A percentile compares a stretch with the other conserved stretches of the same genome.
These are phyloP conservation scores for Eimeria sp. DNA, from an alignment of 169 alveolate species.

Conservation along the genomic window DNA sequence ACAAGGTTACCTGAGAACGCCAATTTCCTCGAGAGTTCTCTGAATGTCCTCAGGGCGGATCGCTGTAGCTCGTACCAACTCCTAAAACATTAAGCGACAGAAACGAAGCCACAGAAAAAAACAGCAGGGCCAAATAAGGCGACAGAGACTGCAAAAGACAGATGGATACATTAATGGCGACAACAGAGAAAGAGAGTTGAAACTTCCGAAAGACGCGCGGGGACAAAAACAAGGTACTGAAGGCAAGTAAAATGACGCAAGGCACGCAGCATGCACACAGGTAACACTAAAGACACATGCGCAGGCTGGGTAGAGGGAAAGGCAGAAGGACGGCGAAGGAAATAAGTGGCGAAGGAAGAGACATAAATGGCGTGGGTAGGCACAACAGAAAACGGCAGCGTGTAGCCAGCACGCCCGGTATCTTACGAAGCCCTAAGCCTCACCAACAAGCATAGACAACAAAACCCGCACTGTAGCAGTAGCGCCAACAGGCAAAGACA, in stretches of 20 bases:
- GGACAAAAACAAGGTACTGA: background rate
- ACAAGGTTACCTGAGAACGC: slow-evolving; percentile 74
- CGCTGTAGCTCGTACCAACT: slow-evolving; percentile 77
- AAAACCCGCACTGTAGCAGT: background rate
- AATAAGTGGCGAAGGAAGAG: background rate
- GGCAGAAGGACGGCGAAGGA: background rate
- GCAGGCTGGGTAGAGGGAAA: background rate
- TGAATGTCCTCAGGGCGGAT: slow-evolving; percentile 81
- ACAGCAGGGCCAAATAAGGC: background rate
- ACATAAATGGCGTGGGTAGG: background rate
- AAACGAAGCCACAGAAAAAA: background rate
- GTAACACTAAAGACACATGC: background rate
- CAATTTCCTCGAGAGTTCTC: slow-evolving; percentile 79
- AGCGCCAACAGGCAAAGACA: background rate
- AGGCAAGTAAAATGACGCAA: background rate
- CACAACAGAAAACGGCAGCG: background rate
- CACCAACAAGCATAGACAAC: background rate
- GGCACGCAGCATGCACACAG: background rate
- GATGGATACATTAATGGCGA: background rate
- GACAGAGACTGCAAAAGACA: background rate
- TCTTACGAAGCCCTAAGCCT: background rate
- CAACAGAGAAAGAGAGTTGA: background rate
- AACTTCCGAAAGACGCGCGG: background rate
- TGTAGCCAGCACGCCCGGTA: background rate
- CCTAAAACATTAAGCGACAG: slow-evolving; percentile 26